These are phyloP conservation scores for Cercospora sp. DNA, from an alignment of 2,329 filamentous ascomycete genomes.

Conservation along the genomic window DNA sequence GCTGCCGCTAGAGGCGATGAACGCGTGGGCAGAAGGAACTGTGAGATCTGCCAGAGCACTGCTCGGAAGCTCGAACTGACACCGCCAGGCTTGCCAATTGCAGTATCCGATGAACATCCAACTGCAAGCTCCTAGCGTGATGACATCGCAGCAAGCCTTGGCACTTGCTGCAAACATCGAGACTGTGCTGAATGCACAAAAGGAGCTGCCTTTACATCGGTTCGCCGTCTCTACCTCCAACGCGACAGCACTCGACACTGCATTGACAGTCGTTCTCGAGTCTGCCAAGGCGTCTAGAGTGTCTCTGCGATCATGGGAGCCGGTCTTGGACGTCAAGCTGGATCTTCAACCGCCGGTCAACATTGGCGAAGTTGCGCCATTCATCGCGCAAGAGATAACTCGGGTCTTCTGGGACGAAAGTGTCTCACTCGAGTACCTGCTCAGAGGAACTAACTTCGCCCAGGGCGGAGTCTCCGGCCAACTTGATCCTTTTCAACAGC, in stretches of 20 bases:
- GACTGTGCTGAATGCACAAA: constrained; percentile 79
- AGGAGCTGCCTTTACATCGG: constrained; percentile 82
- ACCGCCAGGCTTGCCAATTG: constrained; percentile 72
- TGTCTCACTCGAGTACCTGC: constrained; percentile 61
- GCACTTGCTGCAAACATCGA: constrained; percentile 79
- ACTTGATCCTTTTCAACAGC: constrained; percentile 32
- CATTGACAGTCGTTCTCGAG: constrained; percentile 60
- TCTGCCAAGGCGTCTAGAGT: not conserved
- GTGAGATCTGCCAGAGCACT: constrained; percentile 51
- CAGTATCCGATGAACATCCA: constrained; percentile 84
- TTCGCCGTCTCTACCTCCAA: constrained; percentile 57
- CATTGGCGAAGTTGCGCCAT: constrained; percentile 68
- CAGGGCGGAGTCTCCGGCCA: constrained; percentile 30
- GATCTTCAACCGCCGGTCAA: constrained; percentile 65
- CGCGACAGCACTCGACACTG: constrained; percentile 46
- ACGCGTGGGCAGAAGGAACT: constrained; percentile 86
- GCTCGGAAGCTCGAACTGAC: not conserved
- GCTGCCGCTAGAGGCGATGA: constrained; percentile 82
- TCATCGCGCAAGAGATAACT: constrained; percentile 75
- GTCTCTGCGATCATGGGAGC: constrained; percentile 63
- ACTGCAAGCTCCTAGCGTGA: constrained; percentile 66
- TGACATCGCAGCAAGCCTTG: constrained; percentile 35
- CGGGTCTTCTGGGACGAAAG: constrained; percentile 84
- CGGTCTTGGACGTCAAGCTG: constrained; percentile 76
- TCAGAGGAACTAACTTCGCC: constrained; percentile 34